Base-by-base conservation (phyloP, 2,329 filamentous ascomycete genomes). In the Pyricularia sp. region DNA sequence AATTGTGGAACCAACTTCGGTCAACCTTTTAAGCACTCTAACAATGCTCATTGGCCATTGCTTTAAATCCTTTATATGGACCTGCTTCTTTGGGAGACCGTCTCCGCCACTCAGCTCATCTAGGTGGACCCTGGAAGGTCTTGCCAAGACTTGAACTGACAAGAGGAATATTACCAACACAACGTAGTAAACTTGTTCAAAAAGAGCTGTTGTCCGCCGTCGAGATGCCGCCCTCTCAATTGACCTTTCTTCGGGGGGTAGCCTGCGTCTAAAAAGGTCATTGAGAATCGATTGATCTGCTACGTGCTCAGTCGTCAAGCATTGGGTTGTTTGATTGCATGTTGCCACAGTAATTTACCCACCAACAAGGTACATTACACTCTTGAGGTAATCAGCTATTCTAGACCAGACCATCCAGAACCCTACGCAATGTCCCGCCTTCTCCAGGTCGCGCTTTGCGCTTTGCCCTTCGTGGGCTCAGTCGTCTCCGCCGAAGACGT, bases 381-480 rank as follows among this genome's bases (percentile, higher is more conserved):
- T 3, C 31, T 12, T 12, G 8, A 33, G 9, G 8, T 33, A 33
- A 33, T 33, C 10, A 24, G 4, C 22, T 55, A 16, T 26, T 26
- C 26, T 26, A 26, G 26, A 26, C 49, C 22, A n/a, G n/a, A 26
- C 49, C 16, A 55, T 3, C 49, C n/a, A 19, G 9, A 4, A 55
- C n/a, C 22, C 22, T 22, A 26, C 53, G 24, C 53, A 24, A 57
- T 57, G 61, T 62, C 35, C 33, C 61, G 33, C 22, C 61, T 64
- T 53, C 49, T 64, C 16, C 53, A 24, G 10, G 24, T 64, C 28
- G 28, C 49, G 19, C 62, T 64, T 30, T 24, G 53, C 62, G 53
- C 49, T 9, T 26, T 60, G 49, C 49, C 62, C 40, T 35, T 64
- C 9, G 84, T 87, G 4, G 79, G 81, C 22, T 86, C 87, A 1